Percentiles rank a stretch among this genome's conserved stretches.
These are phyloP conservation scores for Hyphopichia pseudoburtonii DNA, from an alignment of 1,139 yeast genomes.

Conservation along the genomic window DNA sequence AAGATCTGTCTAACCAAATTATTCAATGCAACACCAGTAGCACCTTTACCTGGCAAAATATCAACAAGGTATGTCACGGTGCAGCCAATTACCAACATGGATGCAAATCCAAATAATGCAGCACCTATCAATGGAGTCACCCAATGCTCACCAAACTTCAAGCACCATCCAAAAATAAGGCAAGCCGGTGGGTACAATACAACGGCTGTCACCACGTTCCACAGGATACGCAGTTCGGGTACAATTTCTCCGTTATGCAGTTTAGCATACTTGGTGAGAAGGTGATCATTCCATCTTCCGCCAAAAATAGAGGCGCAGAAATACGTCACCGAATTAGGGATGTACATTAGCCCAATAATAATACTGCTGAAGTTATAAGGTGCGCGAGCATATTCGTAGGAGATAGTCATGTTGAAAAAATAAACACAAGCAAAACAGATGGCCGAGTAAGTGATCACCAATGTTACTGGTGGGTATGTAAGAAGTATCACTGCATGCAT, in stretches of 20 bases:
- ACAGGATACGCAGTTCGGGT: conserved; percentile 80
- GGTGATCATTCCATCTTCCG: conserved; percentile 74
- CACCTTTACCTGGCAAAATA: conserved; percentile 83
- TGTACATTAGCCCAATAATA: conserved; percentile 72
- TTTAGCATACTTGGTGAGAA: conserved; percentile 54
- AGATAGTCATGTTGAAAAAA: conserved; percentile 72
- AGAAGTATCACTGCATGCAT: conserved; percentile 52
- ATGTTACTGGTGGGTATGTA: conserved; percentile 69
- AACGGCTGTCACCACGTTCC: conserved; percentile 70
- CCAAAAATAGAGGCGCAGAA: conserved; percentile 72
- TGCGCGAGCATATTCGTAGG: conserved; percentile 56
- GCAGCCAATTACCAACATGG: conserved; percentile 82
- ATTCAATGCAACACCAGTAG: conserved; percentile 84
- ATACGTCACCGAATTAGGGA: conserved; percentile 82
- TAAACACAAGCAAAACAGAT: conserved; percentile 69
- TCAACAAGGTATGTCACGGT: conserved; percentile 82
- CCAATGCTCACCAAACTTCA: conserved; percentile 69
- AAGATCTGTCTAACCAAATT: conserved; percentile 70
- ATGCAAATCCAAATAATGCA: conserved; percentile 76
- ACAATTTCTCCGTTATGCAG: conserved; percentile 61
- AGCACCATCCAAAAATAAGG: conserved; percentile 80
- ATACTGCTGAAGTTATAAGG: conserved; percentile 73
- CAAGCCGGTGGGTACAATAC: conserved; percentile 62
- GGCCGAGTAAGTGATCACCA: conserved; percentile 65
- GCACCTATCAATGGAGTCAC: conserved; percentile 76